phyloP scores from a whole-genome alignment of 495 filamentous ascomycete species.

The Penicillium parvum region DNA sequence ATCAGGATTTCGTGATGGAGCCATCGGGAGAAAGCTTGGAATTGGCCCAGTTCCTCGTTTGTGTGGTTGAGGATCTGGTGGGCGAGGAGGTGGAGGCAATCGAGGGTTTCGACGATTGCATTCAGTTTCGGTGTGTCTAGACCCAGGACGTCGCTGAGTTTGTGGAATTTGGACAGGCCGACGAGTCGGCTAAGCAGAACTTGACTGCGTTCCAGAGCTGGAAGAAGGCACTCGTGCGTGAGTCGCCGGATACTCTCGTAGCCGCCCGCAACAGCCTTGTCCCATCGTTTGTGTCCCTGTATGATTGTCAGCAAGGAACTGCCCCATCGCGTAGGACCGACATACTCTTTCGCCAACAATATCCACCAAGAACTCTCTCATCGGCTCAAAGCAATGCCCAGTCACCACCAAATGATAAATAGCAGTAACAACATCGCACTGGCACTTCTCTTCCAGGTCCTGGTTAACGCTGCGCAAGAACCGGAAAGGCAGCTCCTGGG shows the following conservation, averaged over 20 bases:
- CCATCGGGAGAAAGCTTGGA: slow-evolving; percentile 77
- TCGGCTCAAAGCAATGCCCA: slow-evolving; percentile 67
- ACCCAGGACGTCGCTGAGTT: slow-evolving; percentile 60
- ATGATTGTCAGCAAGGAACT: slow-evolving; percentile 10
- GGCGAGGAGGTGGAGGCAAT: slow-evolving; percentile 66
- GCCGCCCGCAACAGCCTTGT: slow-evolving; percentile 73
- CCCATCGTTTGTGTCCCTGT: slow-evolving; percentile 93
- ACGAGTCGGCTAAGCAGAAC: slow-evolving; percentile 79
- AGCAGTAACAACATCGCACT: slow-evolving; percentile 66
- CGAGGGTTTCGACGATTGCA: slow-evolving; percentile 62
- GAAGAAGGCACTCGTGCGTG: slow-evolving; percentile 80
- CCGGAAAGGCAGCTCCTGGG: slow-evolving; percentile 70
- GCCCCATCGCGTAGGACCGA: background rate
- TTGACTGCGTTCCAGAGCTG: slow-evolving; percentile 75
- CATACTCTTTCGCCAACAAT: slow-evolving; percentile 76
- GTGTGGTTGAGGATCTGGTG: slow-evolving; percentile 68
- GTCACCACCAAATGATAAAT: slow-evolving; percentile 84
- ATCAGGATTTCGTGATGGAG: slow-evolving; percentile 77
- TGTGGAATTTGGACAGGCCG: slow-evolving; percentile 80
- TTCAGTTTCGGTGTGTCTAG: slow-evolving; percentile 57
- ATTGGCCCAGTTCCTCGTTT: slow-evolving; percentile 74
- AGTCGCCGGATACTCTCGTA: slow-evolving; percentile 73
- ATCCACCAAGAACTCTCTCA: slow-evolving; percentile 88
- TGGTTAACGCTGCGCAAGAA: slow-evolving; percentile 75
- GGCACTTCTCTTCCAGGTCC: slow-evolving; percentile 51